These are phyloP conservation scores for Panicum virgatum DNA, from an alignment of 202 grass and related monocot genomes.

Conservation along the genomic window DNA sequence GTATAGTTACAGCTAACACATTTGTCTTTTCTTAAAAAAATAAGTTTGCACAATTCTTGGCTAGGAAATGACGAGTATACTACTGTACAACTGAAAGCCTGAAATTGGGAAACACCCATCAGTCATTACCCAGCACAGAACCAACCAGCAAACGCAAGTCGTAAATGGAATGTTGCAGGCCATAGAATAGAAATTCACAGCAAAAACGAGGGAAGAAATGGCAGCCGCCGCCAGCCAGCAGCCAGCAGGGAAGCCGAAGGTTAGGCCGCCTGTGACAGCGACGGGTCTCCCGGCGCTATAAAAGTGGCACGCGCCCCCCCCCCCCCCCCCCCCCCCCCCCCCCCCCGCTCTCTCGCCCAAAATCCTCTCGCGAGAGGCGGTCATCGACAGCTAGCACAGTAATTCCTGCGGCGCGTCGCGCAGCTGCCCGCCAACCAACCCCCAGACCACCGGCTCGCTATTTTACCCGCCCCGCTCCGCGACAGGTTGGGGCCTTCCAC, in stretches of 20 bases:
- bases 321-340: no score
- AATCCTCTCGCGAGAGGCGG: background rate
- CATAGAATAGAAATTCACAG: no score
- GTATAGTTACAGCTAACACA: background rate
- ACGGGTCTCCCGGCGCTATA: conserved; percentile 14
- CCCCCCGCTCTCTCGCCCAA: background rate
- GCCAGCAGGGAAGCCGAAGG: background rate
- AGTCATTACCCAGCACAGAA: background rate
- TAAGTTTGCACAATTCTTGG: background rate
- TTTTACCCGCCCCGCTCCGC: background rate
- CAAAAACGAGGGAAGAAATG: background rate
- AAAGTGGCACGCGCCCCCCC: no score
- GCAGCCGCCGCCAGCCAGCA: no score
- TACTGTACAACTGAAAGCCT: no score
- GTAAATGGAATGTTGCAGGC: no score
- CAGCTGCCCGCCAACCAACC: background rate
- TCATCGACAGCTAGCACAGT: background rate
- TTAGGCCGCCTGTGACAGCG: background rate
- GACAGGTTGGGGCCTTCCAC: background rate
- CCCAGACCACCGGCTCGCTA: background rate
- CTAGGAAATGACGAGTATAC: background rate
- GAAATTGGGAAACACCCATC: background rate
- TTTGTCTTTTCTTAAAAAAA: no score
- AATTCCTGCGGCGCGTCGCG: conserved; percentile 22
- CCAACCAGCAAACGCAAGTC: background rate